phyloP scores from a whole-genome alignment of 2,329 filamentous ascomycete species.

The Microdochium nivale region DNA sequence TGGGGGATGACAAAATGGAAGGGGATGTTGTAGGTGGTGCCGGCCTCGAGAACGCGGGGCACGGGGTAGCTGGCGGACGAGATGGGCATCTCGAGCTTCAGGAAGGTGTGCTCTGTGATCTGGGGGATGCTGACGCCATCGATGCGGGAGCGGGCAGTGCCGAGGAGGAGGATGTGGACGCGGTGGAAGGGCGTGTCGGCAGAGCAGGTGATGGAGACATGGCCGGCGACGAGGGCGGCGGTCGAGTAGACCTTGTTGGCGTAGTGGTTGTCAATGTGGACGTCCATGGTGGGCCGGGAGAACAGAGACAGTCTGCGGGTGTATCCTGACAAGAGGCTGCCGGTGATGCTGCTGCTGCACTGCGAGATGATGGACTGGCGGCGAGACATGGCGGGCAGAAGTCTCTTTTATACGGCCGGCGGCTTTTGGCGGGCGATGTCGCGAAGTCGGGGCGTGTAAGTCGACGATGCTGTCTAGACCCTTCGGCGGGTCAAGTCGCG shows the following conservation, averaged over 20 bases:
- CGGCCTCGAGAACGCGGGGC: slow-evolving; percentile 37
- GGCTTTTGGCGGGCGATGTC: too few relatives aligned
- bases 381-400: not conserved
- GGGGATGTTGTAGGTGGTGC: slow-evolving; percentile 39
- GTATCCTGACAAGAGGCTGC: slow-evolving; percentile 2
- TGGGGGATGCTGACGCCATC: slow-evolving; percentile 41
- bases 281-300: slow-evolving; percentile 30
- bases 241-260: slow-evolving; percentile 47
- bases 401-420: not conserved
- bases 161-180: slow-evolving; percentile 44
- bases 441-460: too few relatives aligned
- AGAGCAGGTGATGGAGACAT: slow-evolving; percentile 34
- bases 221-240: slow-evolving; percentile 39
- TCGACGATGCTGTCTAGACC: too few relatives aligned
- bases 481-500: too few relatives aligned
- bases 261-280: slow-evolving; percentile 45
- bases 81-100: slow-evolving; percentile 26
- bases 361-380: not conserved
- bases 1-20: slow-evolving; percentile 52
- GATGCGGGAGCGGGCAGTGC: slow-evolving; percentile 38
- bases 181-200: slow-evolving; percentile 39
- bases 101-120: slow-evolving; percentile 40
- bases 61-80: slow-evolving; percentile 35
- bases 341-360: not conserved
- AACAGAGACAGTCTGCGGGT: slow-evolving; percentile 10